Percentiles rank a stretch among this genome's conserved stretches.
Evolutionary conservation across 2,329 filamentous ascomycete genomes (phyloP).

Genomic region (Shiraia sp.): DNA sequence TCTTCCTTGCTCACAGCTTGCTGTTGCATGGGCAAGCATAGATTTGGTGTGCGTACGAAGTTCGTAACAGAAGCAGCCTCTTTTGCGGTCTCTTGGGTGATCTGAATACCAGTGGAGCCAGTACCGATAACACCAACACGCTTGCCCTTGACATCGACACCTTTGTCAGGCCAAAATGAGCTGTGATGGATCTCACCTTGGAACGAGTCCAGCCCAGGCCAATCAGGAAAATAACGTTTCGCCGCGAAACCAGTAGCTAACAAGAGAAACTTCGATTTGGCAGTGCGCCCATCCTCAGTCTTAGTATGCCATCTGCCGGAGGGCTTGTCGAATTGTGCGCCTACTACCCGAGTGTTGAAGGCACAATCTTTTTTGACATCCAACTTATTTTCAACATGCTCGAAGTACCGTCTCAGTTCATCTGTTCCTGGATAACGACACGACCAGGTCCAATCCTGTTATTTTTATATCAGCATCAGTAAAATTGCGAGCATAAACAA

Average conservation of each 20-base stretch:
- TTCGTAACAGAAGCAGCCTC: constrained; percentile 57
- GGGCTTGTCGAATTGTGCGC: constrained; percentile 56
- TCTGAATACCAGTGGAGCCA: constrained; percentile 67
- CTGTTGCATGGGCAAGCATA: constrained; percentile 65
- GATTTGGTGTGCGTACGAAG: constrained; percentile 70
- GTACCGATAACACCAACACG: constrained; percentile 66
- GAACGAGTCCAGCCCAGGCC: constrained; percentile 63
- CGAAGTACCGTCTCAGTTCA: constrained; percentile 62
- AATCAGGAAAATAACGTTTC: constrained; percentile 64
- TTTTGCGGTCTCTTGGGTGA: constrained; percentile 63
- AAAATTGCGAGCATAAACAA: not conserved
- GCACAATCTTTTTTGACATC: constrained; percentile 60
- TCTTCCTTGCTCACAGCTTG: constrained; percentile 54
- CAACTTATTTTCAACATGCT: constrained; percentile 60
- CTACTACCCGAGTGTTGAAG: constrained; percentile 60
- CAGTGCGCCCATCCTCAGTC: constrained; percentile 56
- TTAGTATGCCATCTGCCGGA: constrained; percentile 56
- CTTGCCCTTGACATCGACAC: constrained; percentile 62
- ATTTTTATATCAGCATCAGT: not conserved
- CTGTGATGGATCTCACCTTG: constrained; percentile 63
- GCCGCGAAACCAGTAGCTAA: constrained; percentile 62
- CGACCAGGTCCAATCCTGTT: constrained; percentile 60
- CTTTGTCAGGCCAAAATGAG: constrained; percentile 63
- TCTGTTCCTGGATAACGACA: constrained; percentile 56
- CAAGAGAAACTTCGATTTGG: constrained; percentile 57